These are phyloP conservation scores for Sphaerulina vaccinii DNA, from an alignment of 2,329 filamentous ascomycete species.

Conservation along the genomic window DNA sequence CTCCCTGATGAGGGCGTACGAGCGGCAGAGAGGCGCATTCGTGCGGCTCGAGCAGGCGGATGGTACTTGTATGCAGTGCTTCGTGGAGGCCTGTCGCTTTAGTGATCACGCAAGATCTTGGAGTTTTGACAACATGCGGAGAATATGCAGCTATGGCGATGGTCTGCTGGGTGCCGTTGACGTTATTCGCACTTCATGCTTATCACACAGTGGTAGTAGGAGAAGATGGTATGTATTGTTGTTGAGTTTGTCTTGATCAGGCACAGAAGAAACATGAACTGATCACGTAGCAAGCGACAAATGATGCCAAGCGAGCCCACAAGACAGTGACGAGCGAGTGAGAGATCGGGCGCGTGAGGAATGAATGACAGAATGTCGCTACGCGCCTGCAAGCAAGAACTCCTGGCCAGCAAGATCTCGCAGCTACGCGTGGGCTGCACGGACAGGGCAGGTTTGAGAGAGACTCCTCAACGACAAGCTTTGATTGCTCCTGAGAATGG, in stretches of 20 bases:
- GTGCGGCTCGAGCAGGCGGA: background rate
- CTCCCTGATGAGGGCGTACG: background rate
- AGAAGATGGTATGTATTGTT: background rate
- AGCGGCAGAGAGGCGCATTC: background rate
- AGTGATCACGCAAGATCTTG: constrained; percentile 19
- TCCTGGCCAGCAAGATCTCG: background rate
- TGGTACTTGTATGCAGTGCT: background rate
- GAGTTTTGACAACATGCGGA: constrained; percentile 16
- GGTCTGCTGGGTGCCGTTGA: constrained; percentile 1
- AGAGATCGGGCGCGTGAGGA: background rate
- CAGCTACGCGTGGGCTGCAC: background rate
- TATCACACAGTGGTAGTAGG: background rate
- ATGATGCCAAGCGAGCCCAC: background rate
- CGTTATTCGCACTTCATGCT: constrained; percentile 14
- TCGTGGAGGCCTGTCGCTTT: constrained; percentile 2
- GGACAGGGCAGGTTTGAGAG: background rate
- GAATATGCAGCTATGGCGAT: constrained; percentile 12
- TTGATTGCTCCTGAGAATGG: too few species aligned
- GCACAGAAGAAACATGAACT: background rate
- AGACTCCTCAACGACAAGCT: background rate
- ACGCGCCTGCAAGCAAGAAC: background rate
- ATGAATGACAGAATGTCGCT: background rate
- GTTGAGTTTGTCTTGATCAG: background rate
- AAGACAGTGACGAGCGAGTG: background rate
- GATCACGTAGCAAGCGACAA: background rate